Conservation (phyloP, 192 early-diverging fungal species). For the Entomortierella parvispora region DNA sequence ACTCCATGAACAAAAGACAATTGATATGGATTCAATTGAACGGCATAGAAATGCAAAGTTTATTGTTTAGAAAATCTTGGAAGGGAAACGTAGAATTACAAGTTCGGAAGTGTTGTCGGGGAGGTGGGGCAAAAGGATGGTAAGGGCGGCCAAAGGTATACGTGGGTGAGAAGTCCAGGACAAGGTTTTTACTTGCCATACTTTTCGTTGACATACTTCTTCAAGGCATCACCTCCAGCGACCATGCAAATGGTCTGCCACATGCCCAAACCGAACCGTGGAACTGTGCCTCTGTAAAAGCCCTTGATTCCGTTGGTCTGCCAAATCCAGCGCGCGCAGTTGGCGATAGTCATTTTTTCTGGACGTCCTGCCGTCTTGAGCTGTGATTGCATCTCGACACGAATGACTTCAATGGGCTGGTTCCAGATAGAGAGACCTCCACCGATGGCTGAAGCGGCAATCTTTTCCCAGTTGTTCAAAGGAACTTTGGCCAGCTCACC, state of each 20-base stretch:
- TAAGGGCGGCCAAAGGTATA: background rate
- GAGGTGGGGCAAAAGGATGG: background rate
- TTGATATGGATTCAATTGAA: too few relatives aligned
- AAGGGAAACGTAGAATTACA: too few relatives aligned
- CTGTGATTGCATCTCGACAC: conserved; percentile 98
- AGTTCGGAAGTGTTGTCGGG: too few relatives aligned
- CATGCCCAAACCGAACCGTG: conserved; percentile 80
- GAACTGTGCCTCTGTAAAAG: conserved; percentile 91
- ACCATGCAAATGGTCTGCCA: conserved; percentile 97
- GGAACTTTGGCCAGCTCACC: conserved; percentile 48
- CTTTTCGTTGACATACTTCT: conserved; percentile 45
- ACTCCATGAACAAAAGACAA: too few relatives aligned
- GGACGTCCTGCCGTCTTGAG: conserved; percentile 89
- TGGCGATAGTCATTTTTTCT: conserved; percentile 89
- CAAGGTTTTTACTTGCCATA: conserved; percentile 29
- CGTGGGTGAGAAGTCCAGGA: background rate
- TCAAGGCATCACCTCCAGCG: conserved; percentile 58
- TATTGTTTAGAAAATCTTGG: background rate
- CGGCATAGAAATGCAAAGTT: background rate
- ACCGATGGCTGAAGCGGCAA: conserved; percentile 84
- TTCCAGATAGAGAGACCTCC: conserved; percentile 98
- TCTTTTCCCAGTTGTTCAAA: conserved; percentile 66
- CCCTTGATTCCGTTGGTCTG: conserved; percentile 89
- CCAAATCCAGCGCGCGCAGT: conserved; percentile 91
- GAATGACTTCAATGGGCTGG: conserved; percentile 98